Base-by-base conservation (phyloP, 805 yeast species). In the Ogataea allantospora region DNA sequence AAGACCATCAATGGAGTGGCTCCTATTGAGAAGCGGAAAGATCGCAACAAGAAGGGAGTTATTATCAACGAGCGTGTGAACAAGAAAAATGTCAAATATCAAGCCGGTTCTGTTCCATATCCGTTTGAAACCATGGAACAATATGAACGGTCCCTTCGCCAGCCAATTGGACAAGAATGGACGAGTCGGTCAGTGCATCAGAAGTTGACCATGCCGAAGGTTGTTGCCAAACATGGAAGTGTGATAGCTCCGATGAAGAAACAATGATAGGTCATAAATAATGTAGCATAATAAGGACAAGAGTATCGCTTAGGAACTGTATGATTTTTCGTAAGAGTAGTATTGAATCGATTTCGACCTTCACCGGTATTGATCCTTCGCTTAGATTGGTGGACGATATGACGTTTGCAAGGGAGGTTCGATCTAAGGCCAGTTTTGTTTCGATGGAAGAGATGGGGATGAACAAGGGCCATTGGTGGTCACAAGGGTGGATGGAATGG, bases 151-250 rank as follows among this genome's bases (percentile, higher is more conserved):
- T 80, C 95, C 5, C 69, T 93, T 55, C 77, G 95, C 57, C 83
- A 88, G 88, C 97, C 98, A n/a, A 69, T 93, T 44, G 98, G 98
- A 17, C 95, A 86, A 62, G 96, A 93, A 64, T 93, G 98, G 98
- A 80, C 91, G 7, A 77, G 95, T 6, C 79, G 87, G 57, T 83
- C 79, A 38, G 79, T 95, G 3, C 93, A 85, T 67, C 95, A 88
- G 67, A 78, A 78, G 57, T 68, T 87, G 50, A 87, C 93, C 33
- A 88, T 85, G 78, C 98, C 99, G 27, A 75, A 85, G 54, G 81
- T 93, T 27, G 71, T 86, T 44, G 82, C 86, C 33, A 89, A 88
- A 62, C 86, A 86, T 47, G 96, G 98, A 54, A 73, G 77, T 43
- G 88, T 89, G 33, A 86, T 93, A 50, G 95, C 88, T 62, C 99